phyloP scores from a whole-genome alignment of 352 stramenopile species.

The Phytophthora idaei region DNA sequence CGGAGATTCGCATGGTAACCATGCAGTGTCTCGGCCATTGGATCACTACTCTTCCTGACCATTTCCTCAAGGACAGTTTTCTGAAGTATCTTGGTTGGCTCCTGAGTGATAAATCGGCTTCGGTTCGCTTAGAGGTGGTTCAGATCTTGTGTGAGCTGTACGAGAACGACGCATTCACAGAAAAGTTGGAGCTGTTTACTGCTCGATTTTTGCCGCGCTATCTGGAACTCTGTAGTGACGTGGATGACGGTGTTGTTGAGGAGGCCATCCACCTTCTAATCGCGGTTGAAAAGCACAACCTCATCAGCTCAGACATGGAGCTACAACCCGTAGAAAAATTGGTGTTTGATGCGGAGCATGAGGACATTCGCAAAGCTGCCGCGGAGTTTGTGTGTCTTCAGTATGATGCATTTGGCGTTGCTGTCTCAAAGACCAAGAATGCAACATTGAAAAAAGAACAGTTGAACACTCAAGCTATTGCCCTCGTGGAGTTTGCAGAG shows the following conservation, averaged over 20 bases:
- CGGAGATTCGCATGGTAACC: slow-evolving; percentile 86
- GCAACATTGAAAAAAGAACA: slow-evolving; percentile 80
- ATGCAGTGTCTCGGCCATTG: slow-evolving; percentile 85
- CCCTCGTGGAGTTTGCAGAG: slow-evolving; percentile 89
- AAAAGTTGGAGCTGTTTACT: slow-evolving; percentile 83
- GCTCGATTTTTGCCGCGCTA: slow-evolving; percentile 78
- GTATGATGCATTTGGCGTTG: slow-evolving; percentile 88
- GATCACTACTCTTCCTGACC: slow-evolving; percentile 83
- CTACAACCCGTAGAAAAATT: slow-evolving; percentile 79
- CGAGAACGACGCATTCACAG: slow-evolving; percentile 63
- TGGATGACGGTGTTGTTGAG: slow-evolving; percentile 76
- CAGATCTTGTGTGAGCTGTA: slow-evolving; percentile 88
- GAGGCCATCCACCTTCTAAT: slow-evolving; percentile 77
- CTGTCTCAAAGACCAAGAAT: slow-evolving; percentile 59
- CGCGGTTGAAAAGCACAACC: slow-evolving; percentile 76
- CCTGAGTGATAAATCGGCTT: slow-evolving; percentile 89
- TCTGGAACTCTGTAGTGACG: slow-evolving; percentile 82
- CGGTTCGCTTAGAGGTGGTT: slow-evolving; percentile 86
- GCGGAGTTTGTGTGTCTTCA: slow-evolving; percentile 89
- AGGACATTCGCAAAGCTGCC: slow-evolving; percentile 76
- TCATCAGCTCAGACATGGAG: slow-evolving; percentile 84
- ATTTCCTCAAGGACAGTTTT: slow-evolving; percentile 94
- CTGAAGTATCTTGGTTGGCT: slow-evolving; percentile 97
- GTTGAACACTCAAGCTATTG: slow-evolving; percentile 86
- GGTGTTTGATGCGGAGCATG: slow-evolving; percentile 77